A percentile compares a stretch with the other conserved stretches of the same genome.
These are phyloP conservation scores for Baorangia bicolor DNA, from an alignment of 768 basidiomycete species.

Conservation along the genomic window DNA sequence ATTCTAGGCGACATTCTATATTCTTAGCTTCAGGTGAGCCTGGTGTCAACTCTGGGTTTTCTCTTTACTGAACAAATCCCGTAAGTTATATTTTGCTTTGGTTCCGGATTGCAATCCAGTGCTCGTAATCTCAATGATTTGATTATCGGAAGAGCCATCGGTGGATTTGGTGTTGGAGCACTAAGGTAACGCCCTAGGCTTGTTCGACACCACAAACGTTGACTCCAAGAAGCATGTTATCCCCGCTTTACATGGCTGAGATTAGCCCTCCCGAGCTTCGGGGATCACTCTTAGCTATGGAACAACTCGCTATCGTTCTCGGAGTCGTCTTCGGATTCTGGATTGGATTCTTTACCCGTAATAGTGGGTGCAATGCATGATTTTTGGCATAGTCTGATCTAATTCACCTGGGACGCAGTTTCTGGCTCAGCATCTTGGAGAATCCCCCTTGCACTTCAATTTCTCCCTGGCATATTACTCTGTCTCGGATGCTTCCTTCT, in stretches of 20 bases:
- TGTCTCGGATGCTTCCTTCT: constrained; percentile 54
- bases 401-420: constrained; percentile 37
- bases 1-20: constrained; percentile 67
- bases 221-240: constrained; percentile 57
- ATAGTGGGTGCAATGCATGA: constrained; percentile 40
- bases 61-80: background rate
- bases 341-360: constrained; percentile 73
- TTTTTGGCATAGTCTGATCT: background rate
- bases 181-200: constrained; percentile 45
- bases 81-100: constrained; percentile 67
- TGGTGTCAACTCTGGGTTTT: background rate
- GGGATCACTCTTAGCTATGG: constrained; percentile 75
- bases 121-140: constrained; percentile 57
- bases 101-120: constrained; percentile 65
- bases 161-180: constrained; percentile 79
- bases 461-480: constrained; percentile 67
- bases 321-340: constrained; percentile 85
- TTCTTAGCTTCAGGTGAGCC: constrained; percentile 62
- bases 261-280: constrained; percentile 80
- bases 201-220: constrained; percentile 1
- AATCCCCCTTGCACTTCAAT: constrained; percentile 70
- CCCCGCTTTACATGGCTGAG: constrained; percentile 80
- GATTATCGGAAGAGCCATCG: constrained; percentile 69
- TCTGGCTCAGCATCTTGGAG: constrained; percentile 69
- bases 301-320: constrained; percentile 77